These are phyloP conservation scores for Rossbeevera mucosa DNA, from an alignment of 768 basidiomycete species.

Conservation along the genomic window DNA sequence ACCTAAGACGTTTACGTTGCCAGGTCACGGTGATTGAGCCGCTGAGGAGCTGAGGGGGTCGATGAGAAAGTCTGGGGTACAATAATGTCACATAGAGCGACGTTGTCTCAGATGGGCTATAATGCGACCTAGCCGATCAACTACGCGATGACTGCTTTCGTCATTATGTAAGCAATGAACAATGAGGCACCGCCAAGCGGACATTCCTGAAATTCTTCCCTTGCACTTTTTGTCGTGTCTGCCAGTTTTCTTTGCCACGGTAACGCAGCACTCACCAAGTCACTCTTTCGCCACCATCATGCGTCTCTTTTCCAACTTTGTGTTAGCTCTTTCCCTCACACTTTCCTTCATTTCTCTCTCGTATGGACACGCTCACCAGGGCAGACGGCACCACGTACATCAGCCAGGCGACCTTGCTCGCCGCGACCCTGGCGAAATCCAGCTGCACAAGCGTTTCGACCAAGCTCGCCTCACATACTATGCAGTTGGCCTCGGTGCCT, in stretches of 20 bases:
- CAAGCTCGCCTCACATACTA: conserved; percentile 35
- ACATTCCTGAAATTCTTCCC: background rate
- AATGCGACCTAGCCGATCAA: background rate
- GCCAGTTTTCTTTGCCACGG: background rate
- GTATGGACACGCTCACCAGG: conserved; percentile 19
- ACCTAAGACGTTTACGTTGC: background rate
- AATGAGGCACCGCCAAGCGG: background rate
- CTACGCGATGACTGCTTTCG: too few relatives aligned
- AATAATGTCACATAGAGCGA: background rate
- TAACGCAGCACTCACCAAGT: conserved; percentile 7
- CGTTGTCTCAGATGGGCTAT: background rate
- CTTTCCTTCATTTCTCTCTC: conserved; percentile 17
- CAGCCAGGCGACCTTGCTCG: conserved; percentile 21
- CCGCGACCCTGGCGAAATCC: conserved; percentile 24
- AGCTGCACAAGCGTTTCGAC: conserved; percentile 20
- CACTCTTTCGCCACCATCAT: conserved; percentile 24
- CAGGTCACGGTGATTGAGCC: conserved; percentile 58
- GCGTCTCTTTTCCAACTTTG: conserved; percentile 21
- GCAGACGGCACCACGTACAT: conserved; percentile 20
- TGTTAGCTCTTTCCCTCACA: conserved; percentile 16
- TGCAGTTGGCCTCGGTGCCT: conserved; percentile 42
- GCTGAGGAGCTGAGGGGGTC: conserved; percentile 41
- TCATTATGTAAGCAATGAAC: background rate
- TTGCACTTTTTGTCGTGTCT: conserved; percentile 3
- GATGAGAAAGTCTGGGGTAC: background rate